Conservation (phyloP, 495 filamentous ascomycete species). For the Hypoxylon cercidicola region DNA sequence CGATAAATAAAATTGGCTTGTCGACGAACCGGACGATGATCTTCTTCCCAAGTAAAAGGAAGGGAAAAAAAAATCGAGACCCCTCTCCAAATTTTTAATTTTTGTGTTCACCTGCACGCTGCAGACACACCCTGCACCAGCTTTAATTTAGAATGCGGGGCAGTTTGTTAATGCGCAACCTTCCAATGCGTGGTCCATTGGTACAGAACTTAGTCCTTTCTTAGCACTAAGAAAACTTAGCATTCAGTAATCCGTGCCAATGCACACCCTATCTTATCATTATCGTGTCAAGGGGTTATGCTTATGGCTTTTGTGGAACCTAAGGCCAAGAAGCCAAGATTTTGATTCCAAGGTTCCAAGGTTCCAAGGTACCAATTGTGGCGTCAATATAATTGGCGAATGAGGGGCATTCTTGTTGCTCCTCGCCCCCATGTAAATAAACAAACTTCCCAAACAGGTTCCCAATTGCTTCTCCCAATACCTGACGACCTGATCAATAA, state of each 20-base stretch:
- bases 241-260: too few relatives aligned
- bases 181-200: not conserved
- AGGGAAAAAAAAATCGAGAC: constrained; percentile 58
- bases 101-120: constrained; percentile 10
- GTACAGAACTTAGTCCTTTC: not conserved
- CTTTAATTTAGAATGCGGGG: constrained; percentile 27
- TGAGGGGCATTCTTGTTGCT: constrained; percentile 43
- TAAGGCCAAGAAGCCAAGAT: not conserved
- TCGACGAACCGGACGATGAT: constrained; percentile 62
- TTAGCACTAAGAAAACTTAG: constrained; percentile 2
- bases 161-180: constrained; percentile 4
- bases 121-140: constrained; percentile 31
- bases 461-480: constrained; percentile 9
- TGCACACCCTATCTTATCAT: too few relatives aligned
- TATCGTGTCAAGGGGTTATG: too few relatives aligned
- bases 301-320: not conserved
- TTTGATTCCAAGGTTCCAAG: constrained; percentile 2
- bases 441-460: constrained; percentile 48
- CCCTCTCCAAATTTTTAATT: constrained; percentile 31
- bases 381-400: constrained; percentile 11
- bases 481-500: constrained; percentile 14
- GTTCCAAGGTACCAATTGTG: constrained; percentile 12
- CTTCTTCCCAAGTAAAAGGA: constrained; percentile 69
- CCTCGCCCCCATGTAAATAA: constrained; percentile 48
- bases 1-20: constrained; percentile 49